Base-by-base conservation (phyloP, 306 rosid genomes). In the Arachis stenosperma region DNA sequence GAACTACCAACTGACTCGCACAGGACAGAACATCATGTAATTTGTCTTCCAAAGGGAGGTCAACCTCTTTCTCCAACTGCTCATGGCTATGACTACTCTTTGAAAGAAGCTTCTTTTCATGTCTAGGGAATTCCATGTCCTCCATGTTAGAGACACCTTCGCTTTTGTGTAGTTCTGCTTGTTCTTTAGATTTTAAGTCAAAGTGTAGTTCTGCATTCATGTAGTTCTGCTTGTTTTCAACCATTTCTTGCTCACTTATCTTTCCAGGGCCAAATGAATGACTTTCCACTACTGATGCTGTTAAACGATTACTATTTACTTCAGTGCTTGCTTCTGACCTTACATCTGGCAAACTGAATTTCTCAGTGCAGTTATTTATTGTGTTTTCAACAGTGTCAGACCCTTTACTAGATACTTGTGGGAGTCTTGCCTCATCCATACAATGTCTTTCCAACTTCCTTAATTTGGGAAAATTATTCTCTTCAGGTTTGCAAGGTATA, bases 401-500 rank as follows among this genome's bases (percentile, higher is more conserved):
- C 69, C 77, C 36, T 54, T 78, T 80, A 43, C 10, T 59, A 9
- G 84, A 70, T 56, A 74, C 71, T 78, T 40, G 79, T 9, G 81
- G 82, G 40, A 66, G 71, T 81, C 70, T 74, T 66, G 74, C 66
- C 36, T 81, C 79, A 27, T 72, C 73, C 69, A 50, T 73, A 42
- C 84, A 64, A 79, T 66, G 78, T 65, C 55, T 54, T 43, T 67
- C 88, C 66, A 64, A 61, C 65, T 75, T 79, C 74, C 79, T 78
- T 48, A 61, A 40, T 76, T 82, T 88, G 30, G 86, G 82, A 67
- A 70, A 48, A 68, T 70, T 75, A 43, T 81, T 59, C 61, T 67
- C 71, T 8, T 61, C 39, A 41, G 60, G 79, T 42, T 81, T 83
- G 88, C 84, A 37, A 47, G 83, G 74, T 71, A 69, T 85, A 67